These are phyloP conservation scores for Tephrocybe rancida DNA, from an alignment of 768 basidiomycete species.

Conservation along the genomic window DNA sequence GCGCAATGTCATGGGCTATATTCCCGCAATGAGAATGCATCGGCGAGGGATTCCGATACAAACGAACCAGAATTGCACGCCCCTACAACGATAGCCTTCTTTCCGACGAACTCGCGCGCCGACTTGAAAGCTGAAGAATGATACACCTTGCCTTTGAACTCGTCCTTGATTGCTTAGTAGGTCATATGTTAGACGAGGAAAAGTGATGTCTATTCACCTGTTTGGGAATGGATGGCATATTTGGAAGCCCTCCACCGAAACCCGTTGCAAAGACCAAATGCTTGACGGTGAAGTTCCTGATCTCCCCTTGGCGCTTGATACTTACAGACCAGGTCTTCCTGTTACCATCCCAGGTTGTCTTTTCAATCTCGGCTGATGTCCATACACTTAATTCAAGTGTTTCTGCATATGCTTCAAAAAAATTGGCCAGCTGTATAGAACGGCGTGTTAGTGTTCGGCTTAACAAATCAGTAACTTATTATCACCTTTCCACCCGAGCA, in stretches of 20 bases:
- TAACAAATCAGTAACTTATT: not conserved
- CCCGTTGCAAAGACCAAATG: constrained; percentile 64
- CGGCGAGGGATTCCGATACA: not conserved
- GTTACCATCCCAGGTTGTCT: constrained; percentile 36
- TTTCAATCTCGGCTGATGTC: constrained; percentile 50
- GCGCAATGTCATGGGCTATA: constrained; percentile 42
- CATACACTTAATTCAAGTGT: constrained; percentile 65
- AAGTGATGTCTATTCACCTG: constrained; percentile 27
- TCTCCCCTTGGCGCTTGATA: constrained; percentile 35
- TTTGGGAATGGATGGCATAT: constrained; percentile 46
- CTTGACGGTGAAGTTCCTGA: constrained; percentile 39
- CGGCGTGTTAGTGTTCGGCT: not conserved
- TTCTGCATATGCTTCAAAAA: constrained; percentile 64
- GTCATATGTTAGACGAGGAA: not conserved
- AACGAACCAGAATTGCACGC: constrained; percentile 58
- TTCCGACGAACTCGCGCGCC: constrained; percentile 52
- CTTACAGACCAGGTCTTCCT: constrained; percentile 48
- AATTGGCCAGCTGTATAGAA: constrained; percentile 56
- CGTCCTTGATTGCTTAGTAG: too few species aligned
- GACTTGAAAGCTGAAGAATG: constrained; percentile 57
- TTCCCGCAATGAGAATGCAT: not conserved
- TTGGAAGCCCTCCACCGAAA: constrained; percentile 45
- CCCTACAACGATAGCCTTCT: constrained; percentile 70
- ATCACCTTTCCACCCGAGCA: constrained; percentile 48
- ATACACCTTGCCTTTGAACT: constrained; percentile 49